A percentile compares a stretch with the other conserved stretches of the same genome.
phyloP scores from a whole-genome alignment of 176 grass and related monocot species.

The Lolium multiflorum region DNA sequence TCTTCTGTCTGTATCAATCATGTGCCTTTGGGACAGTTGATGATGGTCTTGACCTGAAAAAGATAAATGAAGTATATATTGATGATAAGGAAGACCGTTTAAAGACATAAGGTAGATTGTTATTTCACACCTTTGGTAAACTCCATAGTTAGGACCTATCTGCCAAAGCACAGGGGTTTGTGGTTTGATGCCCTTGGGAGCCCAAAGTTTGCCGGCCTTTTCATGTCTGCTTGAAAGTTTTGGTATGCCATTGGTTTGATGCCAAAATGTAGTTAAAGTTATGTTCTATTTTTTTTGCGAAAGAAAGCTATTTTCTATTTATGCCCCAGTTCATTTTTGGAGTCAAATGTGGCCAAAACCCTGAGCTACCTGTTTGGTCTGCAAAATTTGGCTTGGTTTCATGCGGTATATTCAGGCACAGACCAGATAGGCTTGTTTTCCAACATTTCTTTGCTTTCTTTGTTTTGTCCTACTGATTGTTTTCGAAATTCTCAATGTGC shows the following conservation, averaged over 20 bases:
- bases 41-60: conserved; percentile 71
- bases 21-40: conserved; percentile 85
- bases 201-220: not conserved
- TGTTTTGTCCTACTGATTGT: conserved; percentile 3
- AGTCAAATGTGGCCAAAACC: not conserved
- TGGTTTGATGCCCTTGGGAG: not conserved
- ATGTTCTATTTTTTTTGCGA: not conserved
- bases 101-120: conserved; percentile 76
- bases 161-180: not conserved
- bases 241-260: not conserved
- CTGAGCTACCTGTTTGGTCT: conserved; percentile 13
- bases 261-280: not conserved
- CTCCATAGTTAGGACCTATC: conserved; percentile 33
- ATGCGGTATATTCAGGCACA: not conserved
- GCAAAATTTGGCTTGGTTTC: not conserved
- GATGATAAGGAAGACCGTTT: conserved; percentile 82
- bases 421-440: not conserved
- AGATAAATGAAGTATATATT: conserved; percentile 89
- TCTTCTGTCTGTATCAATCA: conserved; percentile 14
- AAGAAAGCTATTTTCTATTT: conserved; percentile 12
- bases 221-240: not conserved
- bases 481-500: conserved; percentile 28
- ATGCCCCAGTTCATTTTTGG: not conserved
- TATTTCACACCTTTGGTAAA: conserved; percentile 22
- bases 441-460: not conserved